A percentile compares a stretch with the other conserved stretches of the same genome.
These are phyloP conservation scores for Saccharomycopsis guyanensis DNA, from an alignment of 805 yeast genomes.

Conservation along the genomic window DNA sequence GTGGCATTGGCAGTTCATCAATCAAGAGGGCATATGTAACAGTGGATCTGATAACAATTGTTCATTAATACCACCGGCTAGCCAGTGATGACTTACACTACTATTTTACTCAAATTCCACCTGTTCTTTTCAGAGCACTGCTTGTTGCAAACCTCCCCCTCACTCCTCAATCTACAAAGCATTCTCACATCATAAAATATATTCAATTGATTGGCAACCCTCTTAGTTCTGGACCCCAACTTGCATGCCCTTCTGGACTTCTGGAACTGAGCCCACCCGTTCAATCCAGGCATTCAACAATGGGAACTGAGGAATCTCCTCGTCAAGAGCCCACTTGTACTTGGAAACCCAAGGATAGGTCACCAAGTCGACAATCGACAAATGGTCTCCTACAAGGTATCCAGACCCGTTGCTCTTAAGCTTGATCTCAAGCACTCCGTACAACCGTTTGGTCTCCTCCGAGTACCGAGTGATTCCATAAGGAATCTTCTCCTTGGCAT, in stretches of 20 bases:
- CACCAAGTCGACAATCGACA: slow-evolving; percentile 53
- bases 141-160: no score
- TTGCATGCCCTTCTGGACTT: slow-evolving; percentile 28
- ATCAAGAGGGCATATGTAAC: no score
- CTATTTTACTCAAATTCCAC: no score
- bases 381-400: slow-evolving; percentile 51
- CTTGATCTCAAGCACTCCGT: slow-evolving; percentile 46
- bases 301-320: slow-evolving; percentile 33
- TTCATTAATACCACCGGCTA: no score
- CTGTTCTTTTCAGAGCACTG: no score
- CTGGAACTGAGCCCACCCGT: slow-evolving; percentile 29
- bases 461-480: slow-evolving; percentile 46
- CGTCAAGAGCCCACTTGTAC: slow-evolving; percentile 25
- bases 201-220: no score
- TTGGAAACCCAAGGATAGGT: slow-evolving; percentile 39
- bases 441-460: slow-evolving; percentile 45
- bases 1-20: no score
- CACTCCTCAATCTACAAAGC: no score
- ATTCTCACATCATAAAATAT: no score
- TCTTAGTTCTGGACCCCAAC: slow-evolving; percentile 11
- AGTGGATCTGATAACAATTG: no score
- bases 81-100: no score
- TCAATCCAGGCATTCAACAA: slow-evolving; percentile 35
- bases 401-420: slow-evolving; percentile 41
- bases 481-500: slow-evolving; percentile 43